Percentiles rank a stretch among this genome's conserved stretches.
These are phyloP conservation scores for Cubamyces lactineus DNA, from an alignment of 768 basidiomycete species.

Conservation along the genomic window DNA sequence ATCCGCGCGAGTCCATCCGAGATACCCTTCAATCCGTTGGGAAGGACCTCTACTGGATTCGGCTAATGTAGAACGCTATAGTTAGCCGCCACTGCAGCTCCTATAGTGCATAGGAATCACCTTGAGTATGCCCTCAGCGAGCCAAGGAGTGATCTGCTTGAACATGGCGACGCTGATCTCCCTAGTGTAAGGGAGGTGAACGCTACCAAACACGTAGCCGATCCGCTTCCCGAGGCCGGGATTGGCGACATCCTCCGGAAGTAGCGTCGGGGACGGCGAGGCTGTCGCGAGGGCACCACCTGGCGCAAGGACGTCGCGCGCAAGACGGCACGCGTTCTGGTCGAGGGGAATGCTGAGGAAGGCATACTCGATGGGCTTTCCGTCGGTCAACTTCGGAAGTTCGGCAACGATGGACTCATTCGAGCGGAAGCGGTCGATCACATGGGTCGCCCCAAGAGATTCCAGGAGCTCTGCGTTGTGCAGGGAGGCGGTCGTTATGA, in stretches of 20 bases:
- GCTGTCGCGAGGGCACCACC: constrained; percentile 26
- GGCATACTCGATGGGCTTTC: constrained; percentile 9
- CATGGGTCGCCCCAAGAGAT: constrained; percentile 32
- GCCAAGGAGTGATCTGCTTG: constrained; percentile 21
- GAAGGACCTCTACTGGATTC: constrained; percentile 43
- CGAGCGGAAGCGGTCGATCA: constrained; percentile 27
- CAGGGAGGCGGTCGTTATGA: constrained; percentile 32
- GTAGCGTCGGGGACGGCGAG: background rate
- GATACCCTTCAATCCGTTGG: constrained; percentile 45
- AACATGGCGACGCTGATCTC: constrained; percentile 21
- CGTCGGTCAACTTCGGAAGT: background rate
- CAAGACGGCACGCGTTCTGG: background rate
- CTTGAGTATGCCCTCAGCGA: constrained; percentile 28
- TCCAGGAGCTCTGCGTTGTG: constrained; percentile 26
- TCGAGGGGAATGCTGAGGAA: background rate
- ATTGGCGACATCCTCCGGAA: background rate
- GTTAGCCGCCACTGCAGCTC: no score
- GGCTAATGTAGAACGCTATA: constrained; percentile 38
- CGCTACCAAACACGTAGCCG: constrained; percentile 18
- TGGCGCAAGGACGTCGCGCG: constrained; percentile 11
- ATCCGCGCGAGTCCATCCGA: constrained; percentile 41
- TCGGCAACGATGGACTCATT: constrained; percentile 7
- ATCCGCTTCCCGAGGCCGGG: constrained; percentile 25
- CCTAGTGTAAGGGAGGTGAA: constrained; percentile 14
- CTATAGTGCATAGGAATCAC: background rate